These are phyloP conservation scores for Bremia lactucae DNA, from an alignment of 352 stramenopile genomes.

Conservation along the genomic window DNA sequence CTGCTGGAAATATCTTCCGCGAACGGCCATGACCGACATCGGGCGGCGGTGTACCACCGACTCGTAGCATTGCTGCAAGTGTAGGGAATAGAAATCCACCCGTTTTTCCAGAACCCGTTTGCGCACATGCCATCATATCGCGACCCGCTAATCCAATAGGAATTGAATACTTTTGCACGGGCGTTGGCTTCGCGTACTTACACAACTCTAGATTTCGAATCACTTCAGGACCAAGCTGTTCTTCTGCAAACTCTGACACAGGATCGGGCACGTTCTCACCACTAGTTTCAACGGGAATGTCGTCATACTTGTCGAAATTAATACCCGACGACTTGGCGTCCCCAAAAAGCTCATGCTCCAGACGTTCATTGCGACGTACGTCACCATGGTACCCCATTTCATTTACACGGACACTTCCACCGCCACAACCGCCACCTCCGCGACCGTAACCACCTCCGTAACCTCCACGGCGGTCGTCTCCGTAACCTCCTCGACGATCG, in stretches of 20 bases:
- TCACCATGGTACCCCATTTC: conserved; percentile 96
- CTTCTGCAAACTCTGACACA: conserved; percentile 83
- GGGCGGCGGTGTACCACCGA: conserved; percentile 42
- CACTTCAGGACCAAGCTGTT: conserved; percentile 88
- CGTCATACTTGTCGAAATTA: conserved; percentile 99
- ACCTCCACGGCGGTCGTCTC: conserved; percentile 21
- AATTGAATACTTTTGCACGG: conserved; percentile 99
- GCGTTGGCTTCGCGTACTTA: conserved; percentile 95
- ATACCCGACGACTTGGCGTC: conserved; percentile 91
- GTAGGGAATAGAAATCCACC: conserved; percentile 95
- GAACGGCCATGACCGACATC: conserved; percentile 42
- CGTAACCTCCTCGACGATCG: conserved; percentile 15
- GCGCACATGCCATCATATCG: conserved; percentile 98
- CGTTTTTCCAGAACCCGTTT: conserved; percentile 97
- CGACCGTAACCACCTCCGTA: conserved; percentile 14
- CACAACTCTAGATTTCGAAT: conserved; percentile 87
- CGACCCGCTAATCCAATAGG: conserved; percentile 89
- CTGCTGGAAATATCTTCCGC: conserved; percentile 85
- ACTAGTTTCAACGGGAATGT: conserved; percentile 95
- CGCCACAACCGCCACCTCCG: conserved; percentile 23
- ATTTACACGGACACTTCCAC: conserved; percentile 74
- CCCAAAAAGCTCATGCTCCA: conserved; percentile 91
- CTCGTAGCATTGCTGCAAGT: conserved; percentile 92
- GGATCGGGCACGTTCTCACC: conserved; percentile 90
- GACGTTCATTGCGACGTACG: conserved; percentile 81